Evolutionary conservation across 306 rosid species (phyloP).

Genomic region (Canavalia gladiata): DNA sequence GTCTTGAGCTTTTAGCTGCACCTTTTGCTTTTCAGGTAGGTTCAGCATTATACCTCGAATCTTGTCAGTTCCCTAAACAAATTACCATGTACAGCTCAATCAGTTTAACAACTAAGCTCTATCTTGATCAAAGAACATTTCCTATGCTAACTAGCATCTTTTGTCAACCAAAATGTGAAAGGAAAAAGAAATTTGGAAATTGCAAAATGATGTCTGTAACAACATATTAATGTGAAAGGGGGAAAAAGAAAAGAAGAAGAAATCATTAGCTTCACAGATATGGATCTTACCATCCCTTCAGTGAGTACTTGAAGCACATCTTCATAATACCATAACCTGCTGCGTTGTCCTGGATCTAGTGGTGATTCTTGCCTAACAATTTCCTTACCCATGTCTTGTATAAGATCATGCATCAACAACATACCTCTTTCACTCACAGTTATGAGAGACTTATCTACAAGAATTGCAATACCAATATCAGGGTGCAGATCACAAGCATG

Average conservation of each 20-base stretch:
- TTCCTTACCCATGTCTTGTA: conserved; percentile 57
- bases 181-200: not conserved
- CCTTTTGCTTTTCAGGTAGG: conserved; percentile 47
- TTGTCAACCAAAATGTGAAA: not conserved
- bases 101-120: not conserved
- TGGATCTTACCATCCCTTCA: conserved; percentile 43
- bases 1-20: conserved; percentile 29
- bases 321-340: conserved; percentile 54
- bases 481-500: conserved; percentile 49
- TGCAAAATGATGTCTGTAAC: too few species aligned
- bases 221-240: too few species aligned
- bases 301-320: conserved; percentile 48
- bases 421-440: conserved; percentile 7
- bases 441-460: conserved; percentile 50
- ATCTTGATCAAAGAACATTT: not conserved
- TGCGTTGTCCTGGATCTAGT: conserved; percentile 46
- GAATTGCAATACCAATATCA: conserved; percentile 40
- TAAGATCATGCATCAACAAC: conserved; percentile 48
- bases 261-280: too few species aligned
- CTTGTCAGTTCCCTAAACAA: conserved; percentile 46
- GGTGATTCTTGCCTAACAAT: conserved; percentile 54
- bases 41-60: conserved; percentile 51
- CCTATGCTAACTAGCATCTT: not conserved
- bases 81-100: conserved; percentile 13
- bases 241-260: too few species aligned